Evolutionary conservation across 2,329 filamentous ascomycete genomes (phyloP), one percentile per base, ranked within the genome.

Genomic region (Colletotrichum coccodes): DNA sequence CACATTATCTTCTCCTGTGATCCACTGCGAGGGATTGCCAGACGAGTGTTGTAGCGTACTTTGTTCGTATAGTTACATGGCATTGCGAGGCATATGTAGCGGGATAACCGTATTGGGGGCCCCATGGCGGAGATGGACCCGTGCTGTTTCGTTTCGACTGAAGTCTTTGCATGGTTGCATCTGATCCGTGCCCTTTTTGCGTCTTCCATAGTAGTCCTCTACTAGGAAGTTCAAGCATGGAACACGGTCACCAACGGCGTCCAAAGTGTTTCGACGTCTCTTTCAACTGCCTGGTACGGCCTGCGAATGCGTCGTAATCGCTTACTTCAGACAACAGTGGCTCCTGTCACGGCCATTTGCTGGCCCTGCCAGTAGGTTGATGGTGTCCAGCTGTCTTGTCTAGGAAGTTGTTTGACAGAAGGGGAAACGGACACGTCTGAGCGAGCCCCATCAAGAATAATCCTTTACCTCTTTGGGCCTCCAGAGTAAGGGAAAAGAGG

Each of bases 81-180:
- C n/a, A n/a, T 34, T 18, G 28, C 23, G 32, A 11, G 18, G 40
- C 40, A 34, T 42, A 47, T 23, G 26, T 52, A 38, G 60, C 54
- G 56, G 60, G 47, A 30, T n/a, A 38, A n/a, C 18, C 36, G 42
- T 36, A 34, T 57, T 23, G 40, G 57, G 9, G 50, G 28, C 7
- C 54, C 28, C 23, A 26, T 36, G 28, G n/a, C 28, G 30, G 36
- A 61, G 61, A 44, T 65, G 16, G 34, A 23, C 23, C 46, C 26
- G 40, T 47, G 32, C 28, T 56, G 53, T 65, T 68, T 56, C 61
- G 65, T 68, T 68, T 68, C 65, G 40, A 46, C 65, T 56, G 40
- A 65, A 54, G 61, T 60, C 28, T 49, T 42, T 40, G 61, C 65
- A 42, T 65, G 54, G 40, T 49, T 28, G 54, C 64, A 54, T 59